Evolutionary conservation across 306 rosid species (phyloP).

Genomic region (Trifolium subterraneum): DNA sequence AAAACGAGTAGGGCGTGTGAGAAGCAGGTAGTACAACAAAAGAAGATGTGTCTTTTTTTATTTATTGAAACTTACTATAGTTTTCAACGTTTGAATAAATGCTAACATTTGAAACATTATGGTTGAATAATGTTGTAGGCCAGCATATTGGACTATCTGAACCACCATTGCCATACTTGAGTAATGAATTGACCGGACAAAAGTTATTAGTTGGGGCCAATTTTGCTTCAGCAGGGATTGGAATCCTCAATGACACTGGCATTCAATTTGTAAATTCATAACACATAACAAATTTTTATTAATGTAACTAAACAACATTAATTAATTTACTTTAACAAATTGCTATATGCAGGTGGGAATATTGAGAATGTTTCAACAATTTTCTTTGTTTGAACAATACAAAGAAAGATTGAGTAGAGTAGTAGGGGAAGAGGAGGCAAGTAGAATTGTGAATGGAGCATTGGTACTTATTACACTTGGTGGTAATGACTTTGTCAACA

Average conservation of each 20-base stretch:
- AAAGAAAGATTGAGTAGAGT: constrained; percentile 48
- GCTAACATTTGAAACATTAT: background rate
- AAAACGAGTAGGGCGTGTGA: too few relatives aligned
- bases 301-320: too few relatives aligned
- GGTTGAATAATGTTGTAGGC: constrained; percentile 37
- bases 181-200: constrained; percentile 50
- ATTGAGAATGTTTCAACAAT: constrained; percentile 56
- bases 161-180: constrained; percentile 63
- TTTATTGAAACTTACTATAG: background rate
- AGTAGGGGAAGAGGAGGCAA: constrained; percentile 50
- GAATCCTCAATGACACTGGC: constrained; percentile 76
- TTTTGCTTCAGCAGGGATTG: constrained; percentile 75
- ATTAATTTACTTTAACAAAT: background rate
- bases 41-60: too few relatives aligned
- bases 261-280: constrained; percentile 55
- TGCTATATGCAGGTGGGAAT: constrained; percentile 45
- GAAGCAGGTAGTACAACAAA: too few relatives aligned
- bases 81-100: background rate
- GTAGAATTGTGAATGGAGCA: constrained; percentile 46
- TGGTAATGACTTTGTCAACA: constrained; percentile 75
- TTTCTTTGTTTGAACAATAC: constrained; percentile 52
- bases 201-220: constrained; percentile 67
- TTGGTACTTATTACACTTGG: constrained; percentile 64
- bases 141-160: constrained; percentile 53
- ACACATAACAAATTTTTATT: background rate